phyloP scores from a whole-genome alignment of 345 rosid species.

The Erodium maritimum region DNA sequence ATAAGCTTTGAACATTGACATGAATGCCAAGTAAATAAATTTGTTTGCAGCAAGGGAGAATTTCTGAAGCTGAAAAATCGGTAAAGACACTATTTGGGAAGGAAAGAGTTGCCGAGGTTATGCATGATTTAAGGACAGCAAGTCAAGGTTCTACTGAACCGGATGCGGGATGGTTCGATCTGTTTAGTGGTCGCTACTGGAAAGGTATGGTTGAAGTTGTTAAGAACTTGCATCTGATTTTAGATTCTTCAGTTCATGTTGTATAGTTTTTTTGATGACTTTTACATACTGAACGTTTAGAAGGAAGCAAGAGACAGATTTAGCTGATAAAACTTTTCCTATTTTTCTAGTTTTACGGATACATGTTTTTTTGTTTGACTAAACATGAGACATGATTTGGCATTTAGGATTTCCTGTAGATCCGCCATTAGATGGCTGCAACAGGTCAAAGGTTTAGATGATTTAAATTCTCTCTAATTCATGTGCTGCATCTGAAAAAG shows the following conservation, averaged over 20 bases:
- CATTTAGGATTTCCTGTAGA: not conserved
- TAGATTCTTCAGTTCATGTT: too few species aligned
- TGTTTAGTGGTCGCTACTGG: slow-evolving; percentile 81
- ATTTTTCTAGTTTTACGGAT: not conserved
- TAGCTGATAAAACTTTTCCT: not conserved
- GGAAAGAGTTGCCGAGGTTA: slow-evolving; percentile 79
- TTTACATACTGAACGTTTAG: too few species aligned
- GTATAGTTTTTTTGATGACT: not conserved
- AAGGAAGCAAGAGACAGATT: not conserved
- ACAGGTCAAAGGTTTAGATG: not conserved
- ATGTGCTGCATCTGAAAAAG: not conserved
- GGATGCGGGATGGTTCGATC: slow-evolving; percentile 97
- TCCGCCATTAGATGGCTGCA: not conserved
- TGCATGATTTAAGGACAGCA: slow-evolving; percentile 54
- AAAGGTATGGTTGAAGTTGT: slow-evolving; percentile 47
- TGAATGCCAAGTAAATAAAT: slow-evolving; percentile 5
- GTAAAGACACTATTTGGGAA: slow-evolving; percentile 75
- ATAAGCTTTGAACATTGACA: slow-evolving; percentile 1
- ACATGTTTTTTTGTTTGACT: not conserved
- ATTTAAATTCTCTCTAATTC: not conserved
- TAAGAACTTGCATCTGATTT: slow-evolving; percentile 1
- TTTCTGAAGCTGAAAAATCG: slow-evolving; percentile 67
- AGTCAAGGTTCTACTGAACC: slow-evolving; percentile 71
- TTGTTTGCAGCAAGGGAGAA: slow-evolving; percentile 70
- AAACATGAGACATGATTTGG: not conserved